Conservation (phyloP, 257 asterid species). For the Mentha longifolia region DNA sequence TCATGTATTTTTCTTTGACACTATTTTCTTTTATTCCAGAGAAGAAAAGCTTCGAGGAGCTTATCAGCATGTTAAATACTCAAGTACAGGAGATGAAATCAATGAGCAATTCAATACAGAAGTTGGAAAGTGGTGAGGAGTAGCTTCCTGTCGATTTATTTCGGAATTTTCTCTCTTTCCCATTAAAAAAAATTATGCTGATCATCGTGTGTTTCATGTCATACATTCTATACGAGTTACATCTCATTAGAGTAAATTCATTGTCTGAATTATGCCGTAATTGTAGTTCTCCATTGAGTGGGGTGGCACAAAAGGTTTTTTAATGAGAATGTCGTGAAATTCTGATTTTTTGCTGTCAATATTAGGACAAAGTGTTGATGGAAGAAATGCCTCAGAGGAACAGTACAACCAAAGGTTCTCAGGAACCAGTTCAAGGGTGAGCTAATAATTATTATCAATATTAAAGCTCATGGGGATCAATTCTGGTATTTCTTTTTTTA, state of each 20-base stretch:
- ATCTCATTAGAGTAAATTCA: constrained; percentile 5
- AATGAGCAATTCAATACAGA: constrained; percentile 70
- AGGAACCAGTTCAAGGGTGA: constrained; percentile 61
- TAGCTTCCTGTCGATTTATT: constrained; percentile 23
- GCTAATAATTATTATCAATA: constrained; percentile 25
- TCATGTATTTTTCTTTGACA: background rate
- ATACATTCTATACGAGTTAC: constrained; percentile 5
- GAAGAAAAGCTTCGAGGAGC: constrained; percentile 84
- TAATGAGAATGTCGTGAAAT: constrained; percentile 25
- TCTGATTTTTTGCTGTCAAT: constrained; percentile 31
- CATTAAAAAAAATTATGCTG: constrained; percentile 6
- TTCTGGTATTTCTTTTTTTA: constrained; percentile 17
- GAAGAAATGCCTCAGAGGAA: constrained; percentile 49
- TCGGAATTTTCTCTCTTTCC: constrained; percentile 1
- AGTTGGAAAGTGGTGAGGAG: constrained; percentile 66
- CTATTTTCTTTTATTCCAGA: constrained; percentile 54
- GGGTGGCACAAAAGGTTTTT: constrained; percentile 2
- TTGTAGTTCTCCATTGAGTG: background rate
- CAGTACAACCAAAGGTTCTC: constrained; percentile 48
- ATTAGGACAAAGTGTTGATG: constrained; percentile 62
- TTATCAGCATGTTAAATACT: constrained; percentile 63
- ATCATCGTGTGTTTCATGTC: constrained; percentile 14
- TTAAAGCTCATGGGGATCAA: background rate
- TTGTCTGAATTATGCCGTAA: constrained; percentile 14
- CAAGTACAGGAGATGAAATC: constrained; percentile 92